Base-by-base conservation (phyloP, 768 basidiomycete genomes). In the Mycena kentingensis region DNA sequence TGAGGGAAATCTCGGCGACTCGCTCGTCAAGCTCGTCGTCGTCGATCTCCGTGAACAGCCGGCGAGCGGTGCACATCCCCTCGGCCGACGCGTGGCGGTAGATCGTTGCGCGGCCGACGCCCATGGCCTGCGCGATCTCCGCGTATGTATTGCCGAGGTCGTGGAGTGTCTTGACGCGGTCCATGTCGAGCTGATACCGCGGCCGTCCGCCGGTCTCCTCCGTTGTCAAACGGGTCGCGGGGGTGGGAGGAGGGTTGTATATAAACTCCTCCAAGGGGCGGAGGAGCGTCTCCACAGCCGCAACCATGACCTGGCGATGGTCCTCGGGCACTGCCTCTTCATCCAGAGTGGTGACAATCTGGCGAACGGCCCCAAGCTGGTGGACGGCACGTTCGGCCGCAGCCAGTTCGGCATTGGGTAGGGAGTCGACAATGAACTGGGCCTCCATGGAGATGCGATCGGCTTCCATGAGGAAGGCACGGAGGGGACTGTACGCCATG, bases 61-160 rank as follows among this genome's bases (percentile, higher is more conserved):
- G 24, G 18, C 55, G 47, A 19, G 29, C 39, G 15, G 52, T 54
- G 18, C 57, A 55, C 26, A 35, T 24, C 2, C 63, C 65, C 16
- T 22, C 61, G 0, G 26, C 19, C 13, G 18, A 19, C 2, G 66
- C 42, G 39, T 63, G 63, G 29, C 55, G 46, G 28, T 61, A 64
- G 2, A 66, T 28, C 1, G 65, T 65, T 18, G 34, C 13, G 1
- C 60, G 21, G 27, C 26, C 34, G 4, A 64, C 47, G 8, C 64
- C 65, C 47, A 64, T 53, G 12, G 65, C 60, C 1, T 49, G 25
- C 3, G 62, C 61, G 31, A 68, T 60, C 34, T 58, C 56, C 22
- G 54, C 46, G 64, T 63, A 68, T 5, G 52, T 55, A 22, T 62
- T 52, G 13, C 65, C 67, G 47, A 65, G 54, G 27, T 65, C 44